These are phyloP conservation scores for Royoungia palumana DNA, from an alignment of 768 basidiomycete genomes.

Conservation along the genomic window DNA sequence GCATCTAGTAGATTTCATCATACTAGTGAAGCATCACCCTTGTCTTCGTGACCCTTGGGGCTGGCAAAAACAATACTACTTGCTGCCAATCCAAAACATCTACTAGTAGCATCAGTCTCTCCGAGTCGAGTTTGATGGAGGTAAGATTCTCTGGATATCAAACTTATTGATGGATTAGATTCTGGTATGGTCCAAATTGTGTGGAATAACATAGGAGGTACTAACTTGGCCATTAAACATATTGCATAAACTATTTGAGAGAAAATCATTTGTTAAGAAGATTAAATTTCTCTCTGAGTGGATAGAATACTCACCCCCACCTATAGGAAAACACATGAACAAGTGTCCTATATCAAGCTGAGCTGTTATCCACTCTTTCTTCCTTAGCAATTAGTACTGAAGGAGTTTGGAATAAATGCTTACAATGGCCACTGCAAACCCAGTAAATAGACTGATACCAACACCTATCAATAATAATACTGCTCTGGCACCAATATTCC, in stretches of 20 bases:
- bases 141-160: constrained; percentile 30
- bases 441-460: constrained; percentile 14
- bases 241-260: constrained; percentile 22
- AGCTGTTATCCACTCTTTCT: constrained; percentile 17
- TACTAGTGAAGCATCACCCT: constrained; percentile 1
- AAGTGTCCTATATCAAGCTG: constrained; percentile 20
- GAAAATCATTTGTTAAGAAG: not conserved
- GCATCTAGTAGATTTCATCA: not conserved
- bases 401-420: not conserved
- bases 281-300: not conserved
- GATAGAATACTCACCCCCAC: constrained; percentile 18
- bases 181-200: too few relatives aligned
- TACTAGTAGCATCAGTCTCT: not conserved
- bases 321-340: constrained; percentile 23
- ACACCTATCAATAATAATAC: not conserved
- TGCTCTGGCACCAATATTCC: not conserved
- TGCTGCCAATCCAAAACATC: not conserved
- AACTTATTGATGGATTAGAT: constrained; percentile 9
- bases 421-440: constrained; percentile 16
- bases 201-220: not conserved
- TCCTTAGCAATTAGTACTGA: not conserved
- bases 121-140: constrained; percentile 3
- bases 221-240: constrained; percentile 31
- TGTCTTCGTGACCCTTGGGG: not conserved
- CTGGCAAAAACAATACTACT: constrained; percentile 7